Evolutionary conservation across 768 basidiomycete genomes (phyloP), one percentile per base, ranked within the genome.

Genomic region (Crassisporium funariophilum): DNA sequence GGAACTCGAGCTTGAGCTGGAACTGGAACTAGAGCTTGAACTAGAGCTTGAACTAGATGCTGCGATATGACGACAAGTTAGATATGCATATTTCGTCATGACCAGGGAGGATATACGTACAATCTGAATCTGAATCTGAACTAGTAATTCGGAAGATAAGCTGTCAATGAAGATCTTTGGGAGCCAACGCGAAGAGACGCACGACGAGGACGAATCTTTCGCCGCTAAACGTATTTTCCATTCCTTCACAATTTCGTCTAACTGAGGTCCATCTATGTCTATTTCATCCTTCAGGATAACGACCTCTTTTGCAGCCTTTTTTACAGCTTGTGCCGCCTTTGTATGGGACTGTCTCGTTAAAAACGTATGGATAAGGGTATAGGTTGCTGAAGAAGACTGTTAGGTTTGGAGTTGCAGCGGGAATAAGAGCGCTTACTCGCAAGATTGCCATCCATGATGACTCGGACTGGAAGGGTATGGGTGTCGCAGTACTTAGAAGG

Each of bases 311-410:
- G 79, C 88, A 19, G 86, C 87, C 54, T 84, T 88, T 69, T 81
- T 88, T 40, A 92, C 70, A 1, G 85, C 83, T 47, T 77, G 71
- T 7, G 91, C 91, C 6, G 82, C 86, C 57, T 89, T 89, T 22
- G 62, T 60, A 63, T 91, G 86, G 0, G 78, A 75, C 37, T 76
- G 81, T 58, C 82, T 78, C 47, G 65, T 71, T 27, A 94, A 73
- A 67, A 93, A 94, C 7, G 80, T 70, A 59, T 91, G 78, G 47
- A 94, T 82, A 40, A 91, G 68, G 55, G 81, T 77, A 72, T 91
- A 94, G 4, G 87, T 84, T 17, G 75, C 91, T 91, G 59, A 16
- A 50, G 34, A 29, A 41, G 29, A 39, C 21, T 35, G 42, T 55
- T 34, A 45, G 29, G 44, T 43, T 44, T 15, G n/a, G n/a, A 50